Conservation (phyloP, 768 basidiomycete species). For the Suillus weaverae region DNA sequence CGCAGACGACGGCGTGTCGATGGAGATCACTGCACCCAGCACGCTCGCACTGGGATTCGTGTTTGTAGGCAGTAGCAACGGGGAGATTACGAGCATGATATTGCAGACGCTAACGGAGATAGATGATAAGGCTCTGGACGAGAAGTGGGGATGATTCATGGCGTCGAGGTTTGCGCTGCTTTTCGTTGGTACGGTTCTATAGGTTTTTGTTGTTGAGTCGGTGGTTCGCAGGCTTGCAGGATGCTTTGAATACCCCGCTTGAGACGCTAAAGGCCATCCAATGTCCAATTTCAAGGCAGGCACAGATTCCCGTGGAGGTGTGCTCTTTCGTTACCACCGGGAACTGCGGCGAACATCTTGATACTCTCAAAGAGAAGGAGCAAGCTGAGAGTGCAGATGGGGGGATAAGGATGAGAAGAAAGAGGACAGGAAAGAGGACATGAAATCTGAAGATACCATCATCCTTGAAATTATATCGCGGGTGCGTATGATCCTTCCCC, state of each 20-base stretch:
- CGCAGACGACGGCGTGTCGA: slow-evolving; percentile 76
- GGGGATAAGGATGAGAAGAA: slow-evolving; percentile 37
- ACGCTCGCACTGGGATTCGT: slow-evolving; percentile 93
- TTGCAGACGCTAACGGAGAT: slow-evolving; percentile 90
- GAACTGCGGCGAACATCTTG: slow-evolving; percentile 92
- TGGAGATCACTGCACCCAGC: slow-evolving; percentile 86
- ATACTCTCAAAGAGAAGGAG: slow-evolving; percentile 40
- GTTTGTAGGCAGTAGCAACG: slow-evolving; percentile 95
- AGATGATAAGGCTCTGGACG: slow-evolving; percentile 71
- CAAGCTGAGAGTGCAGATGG: slow-evolving; percentile 30
- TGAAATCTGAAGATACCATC: slow-evolving; percentile 50
- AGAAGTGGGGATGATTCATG: slow-evolving; percentile 95
- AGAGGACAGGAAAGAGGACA: slow-evolving; percentile 52
- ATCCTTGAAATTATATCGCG: too few relatives aligned
- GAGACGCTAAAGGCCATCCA: slow-evolving; percentile 92
- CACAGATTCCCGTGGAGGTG: slow-evolving; percentile 88
- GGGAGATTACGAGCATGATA: slow-evolving; percentile 86
- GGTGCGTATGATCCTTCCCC: too few relatives aligned
- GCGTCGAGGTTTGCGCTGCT: slow-evolving; percentile 82
- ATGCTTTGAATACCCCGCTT: slow-evolving; percentile 89
- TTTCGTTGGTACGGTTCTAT: slow-evolving; percentile 71
- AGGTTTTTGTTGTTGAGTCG: slow-evolving; percentile 9
- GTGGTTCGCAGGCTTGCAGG: slow-evolving; percentile 72
- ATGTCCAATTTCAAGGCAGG: slow-evolving; percentile 89
- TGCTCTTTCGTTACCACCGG: slow-evolving; percentile 96